phyloP scores from a whole-genome alignment of 768 basidiomycete species.

The Suillus placidus region DNA sequence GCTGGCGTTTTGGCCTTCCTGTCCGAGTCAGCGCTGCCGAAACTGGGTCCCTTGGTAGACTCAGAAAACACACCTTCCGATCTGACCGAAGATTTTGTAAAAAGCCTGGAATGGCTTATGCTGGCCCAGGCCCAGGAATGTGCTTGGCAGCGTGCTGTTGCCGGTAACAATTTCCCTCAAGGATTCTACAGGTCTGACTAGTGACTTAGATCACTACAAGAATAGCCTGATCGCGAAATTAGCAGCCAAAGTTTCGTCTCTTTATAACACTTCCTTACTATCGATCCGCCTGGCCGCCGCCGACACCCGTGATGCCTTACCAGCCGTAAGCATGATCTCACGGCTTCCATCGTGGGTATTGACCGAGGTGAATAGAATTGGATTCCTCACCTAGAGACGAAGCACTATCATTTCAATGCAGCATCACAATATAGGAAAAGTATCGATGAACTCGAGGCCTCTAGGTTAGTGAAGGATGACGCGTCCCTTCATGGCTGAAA shows the following conservation, averaged over 20 bases:
- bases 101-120: conserved; percentile 73
- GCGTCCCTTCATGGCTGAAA: neutral
- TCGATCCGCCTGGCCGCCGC: conserved; percentile 48
- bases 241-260: conserved; percentile 70
- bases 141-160: conserved; percentile 90
- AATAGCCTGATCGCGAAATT: conserved; percentile 84
- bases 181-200: neutral
- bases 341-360: conserved; percentile 7
- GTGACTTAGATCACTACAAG: conserved; percentile 61
- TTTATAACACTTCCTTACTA: conserved; percentile 58
- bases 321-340: conserved; percentile 47
- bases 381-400: conserved; percentile 80
- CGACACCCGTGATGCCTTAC: conserved; percentile 50
- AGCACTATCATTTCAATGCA: conserved; percentile 82
- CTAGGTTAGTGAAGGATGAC: conserved; percentile 48
- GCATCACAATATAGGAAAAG: conserved; percentile 89
- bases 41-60: conserved; percentile 48
- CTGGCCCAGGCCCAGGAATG: conserved; percentile 97
- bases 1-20: conserved; percentile 75
- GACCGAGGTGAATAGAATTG: conserved; percentile 52
- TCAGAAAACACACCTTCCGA: conserved; percentile 65
- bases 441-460: conserved; percentile 82
- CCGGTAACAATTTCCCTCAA: conserved; percentile 50
- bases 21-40: conserved; percentile 52
- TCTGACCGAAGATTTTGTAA: conserved; percentile 61